Base-by-base conservation (phyloP, 495 filamentous ascomycete genomes). In the Aspergillus carlsbadensis region DNA sequence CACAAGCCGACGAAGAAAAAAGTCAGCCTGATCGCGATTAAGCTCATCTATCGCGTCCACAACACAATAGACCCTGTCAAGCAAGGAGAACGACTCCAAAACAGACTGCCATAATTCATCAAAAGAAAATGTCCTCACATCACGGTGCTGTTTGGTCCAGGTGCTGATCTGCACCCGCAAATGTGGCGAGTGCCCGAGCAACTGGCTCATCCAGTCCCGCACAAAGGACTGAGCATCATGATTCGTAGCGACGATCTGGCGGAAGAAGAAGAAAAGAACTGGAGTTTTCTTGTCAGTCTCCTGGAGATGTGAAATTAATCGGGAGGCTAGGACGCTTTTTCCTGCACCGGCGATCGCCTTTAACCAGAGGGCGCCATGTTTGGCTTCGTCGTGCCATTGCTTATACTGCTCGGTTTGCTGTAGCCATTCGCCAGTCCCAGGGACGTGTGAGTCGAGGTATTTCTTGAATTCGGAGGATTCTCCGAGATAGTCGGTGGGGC, bases 261-360 rank as follows among this genome's bases (percentile, higher is more conserved):
- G 72, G 24, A 46, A 46, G 43, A 31, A 46, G 58, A 81, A 81
- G 65, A 84, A 84, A 63, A 84, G 82, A 57, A 63, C 81, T 0
- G 82, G 62, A 1, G 80, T 73, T 1, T 76, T 76, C 5, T 46
- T 56, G 18, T 49, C 10, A 36, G 58, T 43, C 31, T 63, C 35
- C 49, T 68, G 52, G 51, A 80, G 65, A 5, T 61, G 42, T 14
- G 63, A 20, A 34, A 71, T 64, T 13, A 79, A 44, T 5, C 40
- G 58, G 2, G 78, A 76, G 36, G 78, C 78, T 13, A 80, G 42
- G 18, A 84, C 78, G 10, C 67, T 73, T 62, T 84, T 84, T 0
- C 78, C 80, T 44, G 73, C 70, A 5, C 81, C 81, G 6, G 80
- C 70, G 29, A 81, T 73, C n/a, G 70, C 80, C 56, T 71, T 74